Percentiles rank a stretch among this genome's conserved stretches.
phyloP scores from a whole-genome alignment of 2,329 filamentous ascomycete genomes.

The Claviceps lovelessii region DNA sequence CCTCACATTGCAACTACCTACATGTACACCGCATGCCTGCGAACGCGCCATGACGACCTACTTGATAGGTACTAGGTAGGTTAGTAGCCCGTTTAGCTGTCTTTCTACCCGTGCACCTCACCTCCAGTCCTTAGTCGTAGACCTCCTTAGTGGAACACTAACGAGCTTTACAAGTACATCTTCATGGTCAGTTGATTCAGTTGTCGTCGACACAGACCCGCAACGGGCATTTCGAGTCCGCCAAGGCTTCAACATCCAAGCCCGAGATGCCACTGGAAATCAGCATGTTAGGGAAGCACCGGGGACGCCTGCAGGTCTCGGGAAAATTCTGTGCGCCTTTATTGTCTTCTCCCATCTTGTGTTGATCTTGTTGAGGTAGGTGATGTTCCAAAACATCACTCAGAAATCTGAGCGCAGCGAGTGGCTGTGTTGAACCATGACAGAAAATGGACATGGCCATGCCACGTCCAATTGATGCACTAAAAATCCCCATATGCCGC shows the following conservation, averaged over 20 bases:
- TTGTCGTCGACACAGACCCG: neutral
- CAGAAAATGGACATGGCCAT: neutral
- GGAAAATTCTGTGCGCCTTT: too few relatives aligned
- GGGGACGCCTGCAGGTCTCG: neutral
- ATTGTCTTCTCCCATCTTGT: neutral
- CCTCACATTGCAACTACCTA: neutral
- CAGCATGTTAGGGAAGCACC: neutral
- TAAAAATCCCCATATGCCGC: neutral
- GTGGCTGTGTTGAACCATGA: neutral
- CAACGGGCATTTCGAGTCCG: neutral
- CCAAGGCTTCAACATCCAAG: neutral
- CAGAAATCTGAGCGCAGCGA: neutral
- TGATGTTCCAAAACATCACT: neutral
- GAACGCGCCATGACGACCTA: neutral
- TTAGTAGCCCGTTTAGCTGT: too few relatives aligned
- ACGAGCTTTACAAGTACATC: too few relatives aligned
- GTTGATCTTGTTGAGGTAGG: neutral
- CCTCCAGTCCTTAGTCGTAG: too few relatives aligned
- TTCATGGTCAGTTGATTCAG: neutral
- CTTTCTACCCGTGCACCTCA: too few relatives aligned
- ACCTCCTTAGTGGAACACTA: too few relatives aligned
- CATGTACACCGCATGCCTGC: neutral
- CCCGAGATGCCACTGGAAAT: neutral
- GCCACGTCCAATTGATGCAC: neutral
- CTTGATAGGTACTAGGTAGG: too few relatives aligned